phyloP scores from a whole-genome alignment of 306 rosid genomes.

The peach (Prunus persica) region DNA sequence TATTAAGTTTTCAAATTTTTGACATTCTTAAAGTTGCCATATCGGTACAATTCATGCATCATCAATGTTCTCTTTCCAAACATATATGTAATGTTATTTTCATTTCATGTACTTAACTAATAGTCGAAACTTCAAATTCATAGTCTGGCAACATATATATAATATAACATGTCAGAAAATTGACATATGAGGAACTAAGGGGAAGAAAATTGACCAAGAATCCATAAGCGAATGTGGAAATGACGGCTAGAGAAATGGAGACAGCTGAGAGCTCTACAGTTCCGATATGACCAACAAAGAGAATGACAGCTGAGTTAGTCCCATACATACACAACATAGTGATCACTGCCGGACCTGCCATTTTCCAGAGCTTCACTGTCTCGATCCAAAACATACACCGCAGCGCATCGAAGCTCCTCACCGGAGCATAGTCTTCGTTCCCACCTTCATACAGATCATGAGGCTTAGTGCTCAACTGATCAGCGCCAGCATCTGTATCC shows the following conservation, averaged over 20 bases:
- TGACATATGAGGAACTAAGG: too few relatives aligned
- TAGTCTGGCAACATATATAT: too few relatives aligned
- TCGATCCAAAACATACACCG: constrained; percentile 27
- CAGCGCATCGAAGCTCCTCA: constrained; percentile 17
- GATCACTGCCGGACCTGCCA: constrained; percentile 22
- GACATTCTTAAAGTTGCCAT: too few relatives aligned
- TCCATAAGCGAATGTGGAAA: constrained; percentile 65
- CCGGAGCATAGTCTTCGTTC: constrained; percentile 18
- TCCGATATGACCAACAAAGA: constrained; percentile 76
- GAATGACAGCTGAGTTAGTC: constrained; percentile 42
- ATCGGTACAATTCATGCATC: too few relatives aligned
- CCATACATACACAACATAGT: constrained; percentile 41
- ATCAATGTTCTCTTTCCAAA: too few relatives aligned
- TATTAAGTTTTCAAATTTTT: neutral
- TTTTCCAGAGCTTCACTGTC: constrained; percentile 32
- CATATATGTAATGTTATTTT: too few relatives aligned
- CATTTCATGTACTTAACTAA: too few relatives aligned
- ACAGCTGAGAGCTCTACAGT: constrained; percentile 65
- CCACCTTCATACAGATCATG: neutral
- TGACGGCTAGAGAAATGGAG: constrained; percentile 51
- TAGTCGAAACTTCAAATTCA: too few relatives aligned
- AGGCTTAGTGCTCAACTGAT: neutral
- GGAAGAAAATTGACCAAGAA: constrained; percentile 31
- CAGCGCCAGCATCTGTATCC: neutral
- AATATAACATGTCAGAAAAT: too few relatives aligned